These are phyloP conservation scores for Metschnikowia colocasiae DNA, from an alignment of 805 yeast species.

Conservation along the genomic window DNA sequence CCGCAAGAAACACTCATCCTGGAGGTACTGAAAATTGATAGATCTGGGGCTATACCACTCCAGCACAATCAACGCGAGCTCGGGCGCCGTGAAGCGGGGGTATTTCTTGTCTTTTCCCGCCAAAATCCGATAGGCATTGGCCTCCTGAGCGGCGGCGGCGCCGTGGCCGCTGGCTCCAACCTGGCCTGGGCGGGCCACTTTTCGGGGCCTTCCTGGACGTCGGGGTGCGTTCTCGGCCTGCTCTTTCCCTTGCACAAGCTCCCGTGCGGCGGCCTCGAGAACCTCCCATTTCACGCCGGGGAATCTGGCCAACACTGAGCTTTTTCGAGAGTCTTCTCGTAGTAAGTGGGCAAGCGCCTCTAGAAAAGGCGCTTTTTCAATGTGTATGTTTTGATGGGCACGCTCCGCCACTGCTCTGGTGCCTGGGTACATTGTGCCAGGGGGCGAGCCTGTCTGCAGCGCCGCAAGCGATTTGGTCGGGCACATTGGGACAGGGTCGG, in stretches of 20 bases:
- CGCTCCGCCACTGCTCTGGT: not conserved
- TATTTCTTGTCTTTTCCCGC: not conserved
- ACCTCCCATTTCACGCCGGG: constrained; percentile 8
- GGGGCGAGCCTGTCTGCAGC: not conserved
- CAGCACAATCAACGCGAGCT: constrained; percentile 15
- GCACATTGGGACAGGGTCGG: not conserved
- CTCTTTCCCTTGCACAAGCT: not conserved
- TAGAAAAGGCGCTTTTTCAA: not conserved
- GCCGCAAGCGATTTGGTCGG: not conserved
- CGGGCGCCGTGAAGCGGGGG: constrained; percentile 13
- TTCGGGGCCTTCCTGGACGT: not conserved
- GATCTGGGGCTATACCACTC: constrained; percentile 15
- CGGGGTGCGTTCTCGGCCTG: not conserved
- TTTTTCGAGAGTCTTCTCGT: constrained; percentile 8
- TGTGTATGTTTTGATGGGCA: not conserved
- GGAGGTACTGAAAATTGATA: constrained; percentile 12
- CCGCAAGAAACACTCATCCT: constrained; percentile 16
- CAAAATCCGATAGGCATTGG: not conserved
- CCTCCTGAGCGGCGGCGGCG: too few relatives aligned
- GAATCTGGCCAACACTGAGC: constrained; percentile 5
- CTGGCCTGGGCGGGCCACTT: not conserved
- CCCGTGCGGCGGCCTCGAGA: constrained; percentile 3
- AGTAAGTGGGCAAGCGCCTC: constrained; percentile 2
- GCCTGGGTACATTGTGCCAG: not conserved
- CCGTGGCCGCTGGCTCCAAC: not conserved